Base-by-base conservation (phyloP, 2,329 filamentous ascomycete species). In the Colletotrichum musicola region DNA sequence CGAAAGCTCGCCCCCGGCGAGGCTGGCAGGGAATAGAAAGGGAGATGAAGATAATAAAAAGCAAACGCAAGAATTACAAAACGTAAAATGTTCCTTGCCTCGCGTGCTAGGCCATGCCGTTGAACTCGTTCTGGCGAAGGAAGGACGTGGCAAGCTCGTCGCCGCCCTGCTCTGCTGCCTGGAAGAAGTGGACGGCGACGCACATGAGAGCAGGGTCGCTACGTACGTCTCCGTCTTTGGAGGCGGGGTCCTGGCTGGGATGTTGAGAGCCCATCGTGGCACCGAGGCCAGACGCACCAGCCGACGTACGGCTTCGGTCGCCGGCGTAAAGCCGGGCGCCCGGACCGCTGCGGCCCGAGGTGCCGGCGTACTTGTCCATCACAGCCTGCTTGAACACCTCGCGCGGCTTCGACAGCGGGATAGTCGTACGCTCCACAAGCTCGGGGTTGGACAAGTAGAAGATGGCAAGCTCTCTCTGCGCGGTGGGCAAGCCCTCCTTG, bases 111-210 rank as follows among this genome's bases (percentile, higher is more conserved):
- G 55, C 53, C 56, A 69, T 62, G 47, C 51, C 67, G 12, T 67
- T 62, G 49, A 72, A 69, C 74, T 85, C 84, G 71, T 85, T 84
- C 81, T 97, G 93, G 71, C 91, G 87, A 78, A 98, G 82, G 80
- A 95, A 95, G 77, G 91, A 92, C 77, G 89, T 91, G 20, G 95
- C 95, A 73, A 97, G 83, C 75, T 92, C 88, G 77, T 98, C 95
- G 1, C 94, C 94, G n/a, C 94, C 94, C 62, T 88, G 87, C 74
- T 93, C 92, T 44, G 93, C 94, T 72, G 93, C 85, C 81, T 95
- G 93, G 94, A 98, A 98, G 95, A 95, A 98, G 83, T 98, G 95
- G 80, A 97, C 90, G 10, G 95, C 95, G 65, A 97, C 89, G 75
- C 95, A 98, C 93, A 98, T 96, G 49, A 94, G 90, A 62, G 92